Evolutionary conservation across 2,329 filamentous ascomycete species (phyloP).

Genomic region (Xylaria sp.): DNA sequence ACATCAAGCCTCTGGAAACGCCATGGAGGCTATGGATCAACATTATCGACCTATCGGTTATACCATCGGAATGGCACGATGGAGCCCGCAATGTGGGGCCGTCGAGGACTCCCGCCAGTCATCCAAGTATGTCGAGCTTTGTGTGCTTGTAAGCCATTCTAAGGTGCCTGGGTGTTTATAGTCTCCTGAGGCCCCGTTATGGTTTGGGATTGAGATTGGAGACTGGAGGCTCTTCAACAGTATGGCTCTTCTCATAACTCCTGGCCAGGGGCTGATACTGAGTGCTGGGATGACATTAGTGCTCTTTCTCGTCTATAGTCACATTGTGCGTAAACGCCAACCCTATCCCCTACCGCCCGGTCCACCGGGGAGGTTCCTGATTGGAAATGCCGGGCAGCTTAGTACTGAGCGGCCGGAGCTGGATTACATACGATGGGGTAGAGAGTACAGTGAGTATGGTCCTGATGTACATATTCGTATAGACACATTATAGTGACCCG

Average conservation of each 20-base stretch:
- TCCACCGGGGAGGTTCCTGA: constrained; percentile 32
- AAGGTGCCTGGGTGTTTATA: neutral
- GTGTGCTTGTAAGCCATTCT: neutral
- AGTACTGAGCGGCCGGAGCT: constrained; percentile 36
- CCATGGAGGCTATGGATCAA: neutral
- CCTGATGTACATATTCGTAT: neutral
- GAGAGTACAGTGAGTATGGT: constrained; percentile 35
- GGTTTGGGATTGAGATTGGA: neutral
- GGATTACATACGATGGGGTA: constrained; percentile 37
- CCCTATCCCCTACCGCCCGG: constrained; percentile 35
- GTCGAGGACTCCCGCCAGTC: neutral
- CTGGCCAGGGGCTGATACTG: constrained; percentile 4
- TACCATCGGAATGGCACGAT: no score
- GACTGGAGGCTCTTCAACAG: neutral
- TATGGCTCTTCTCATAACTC: neutral
- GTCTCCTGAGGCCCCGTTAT: neutral
- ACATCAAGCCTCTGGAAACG: no score
- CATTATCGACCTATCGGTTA: neutral
- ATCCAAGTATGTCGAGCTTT: neutral
- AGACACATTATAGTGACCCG: neutral
- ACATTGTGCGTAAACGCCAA: constrained; percentile 4
- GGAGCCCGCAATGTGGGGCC: no score
- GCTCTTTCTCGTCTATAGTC: constrained; percentile 11
- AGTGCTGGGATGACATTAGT: constrained; percentile 9
- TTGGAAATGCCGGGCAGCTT: constrained; percentile 37